Percentiles rank a stretch among this genome's conserved stretches.
Conservation (phyloP, 345 rosid species). For the Eucalyptus sp. region DNA sequence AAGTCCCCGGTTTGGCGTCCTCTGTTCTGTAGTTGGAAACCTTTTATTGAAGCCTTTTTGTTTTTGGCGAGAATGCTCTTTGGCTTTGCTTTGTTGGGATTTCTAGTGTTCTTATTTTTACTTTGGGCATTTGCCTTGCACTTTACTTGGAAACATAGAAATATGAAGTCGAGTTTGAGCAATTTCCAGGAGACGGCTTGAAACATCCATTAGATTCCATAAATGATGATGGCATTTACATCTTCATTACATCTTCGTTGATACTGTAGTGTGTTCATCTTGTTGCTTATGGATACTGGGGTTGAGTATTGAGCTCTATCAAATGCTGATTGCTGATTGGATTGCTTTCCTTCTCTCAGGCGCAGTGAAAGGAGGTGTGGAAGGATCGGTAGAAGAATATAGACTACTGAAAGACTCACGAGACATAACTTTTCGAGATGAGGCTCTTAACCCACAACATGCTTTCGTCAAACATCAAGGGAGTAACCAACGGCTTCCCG, state of each 20-base stretch:
- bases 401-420: background rate
- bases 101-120: background rate
- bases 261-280: background rate
- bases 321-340: background rate
- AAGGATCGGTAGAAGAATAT: background rate
- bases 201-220: background rate
- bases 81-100: background rate
- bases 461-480: slow-evolving; percentile 84
- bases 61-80: background rate
- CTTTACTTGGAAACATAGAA: background rate
- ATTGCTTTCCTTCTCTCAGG: background rate
- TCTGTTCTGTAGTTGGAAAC: background rate
- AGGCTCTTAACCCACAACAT: slow-evolving; percentile 83
- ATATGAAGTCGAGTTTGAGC: background rate
- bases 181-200: background rate
- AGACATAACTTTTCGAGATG: slow-evolving; percentile 14
- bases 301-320: background rate
- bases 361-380: background rate
- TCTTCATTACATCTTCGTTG: background rate
- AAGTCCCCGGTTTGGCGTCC: background rate
- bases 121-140: background rate
- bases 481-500: slow-evolving; percentile 76
- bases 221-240: background rate
- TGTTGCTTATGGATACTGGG: background rate
- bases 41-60: background rate